Evolutionary conservation across 768 basidiomycete species (phyloP).

Genomic region (Guyanaporus albipodus): DNA sequence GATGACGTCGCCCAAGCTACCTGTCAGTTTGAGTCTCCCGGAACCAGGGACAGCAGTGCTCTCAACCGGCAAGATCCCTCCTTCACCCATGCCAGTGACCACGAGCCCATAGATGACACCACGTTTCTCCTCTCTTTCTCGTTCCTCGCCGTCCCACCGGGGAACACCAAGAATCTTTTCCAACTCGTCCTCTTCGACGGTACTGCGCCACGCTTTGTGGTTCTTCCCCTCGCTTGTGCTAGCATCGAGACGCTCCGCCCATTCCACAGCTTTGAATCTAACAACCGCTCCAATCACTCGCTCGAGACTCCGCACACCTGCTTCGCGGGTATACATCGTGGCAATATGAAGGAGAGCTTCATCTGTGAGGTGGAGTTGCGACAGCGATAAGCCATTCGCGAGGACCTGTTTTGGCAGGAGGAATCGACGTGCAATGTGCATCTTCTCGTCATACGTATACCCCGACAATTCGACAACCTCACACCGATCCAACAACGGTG

Average conservation of each 20-base stretch:
- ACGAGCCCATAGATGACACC: conserved; percentile 86
- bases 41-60: conserved; percentile 72
- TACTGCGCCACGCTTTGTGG: conserved; percentile 46
- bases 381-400: conserved; percentile 66
- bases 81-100: conserved; percentile 85
- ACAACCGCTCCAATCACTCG: conserved; percentile 85
- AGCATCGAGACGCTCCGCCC: conserved; percentile 57
- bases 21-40: conserved; percentile 74
- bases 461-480: conserved; percentile 83
- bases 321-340: conserved; percentile 83
- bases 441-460: conserved; percentile 88
- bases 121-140: conserved; percentile 64
- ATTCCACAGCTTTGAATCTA: conserved; percentile 90
- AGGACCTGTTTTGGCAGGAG: conserved; percentile 84
- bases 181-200: conserved; percentile 68
- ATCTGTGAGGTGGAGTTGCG: conserved; percentile 63
- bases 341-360: conserved; percentile 68
- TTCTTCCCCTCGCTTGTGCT: conserved; percentile 17
- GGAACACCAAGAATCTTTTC: conserved; percentile 81
- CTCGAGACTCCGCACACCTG: conserved; percentile 89
- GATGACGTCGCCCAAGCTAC: conserved; percentile 86
- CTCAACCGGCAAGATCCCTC: conserved; percentile 82
- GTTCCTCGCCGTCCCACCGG: conserved; percentile 75
- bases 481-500: conserved; percentile 84
- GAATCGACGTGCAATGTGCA: conserved; percentile 83